Evolutionary conservation across 331 rosid species (phyloP).

Genomic region (Stylosanthes scabra): DNA sequence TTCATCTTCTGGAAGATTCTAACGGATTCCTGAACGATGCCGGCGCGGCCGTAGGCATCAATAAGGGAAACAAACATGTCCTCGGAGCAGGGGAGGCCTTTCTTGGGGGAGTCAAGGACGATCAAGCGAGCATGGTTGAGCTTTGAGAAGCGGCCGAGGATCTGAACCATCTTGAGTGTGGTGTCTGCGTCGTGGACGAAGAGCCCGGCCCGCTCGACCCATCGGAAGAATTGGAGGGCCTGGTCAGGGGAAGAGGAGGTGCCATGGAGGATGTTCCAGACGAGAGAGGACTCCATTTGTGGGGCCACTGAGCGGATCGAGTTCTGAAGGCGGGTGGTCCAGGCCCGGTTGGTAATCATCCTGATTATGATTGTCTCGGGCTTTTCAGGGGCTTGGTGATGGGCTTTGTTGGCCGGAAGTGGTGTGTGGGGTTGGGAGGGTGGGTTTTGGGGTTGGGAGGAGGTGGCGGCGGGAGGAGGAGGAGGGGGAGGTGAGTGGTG

Average conservation of each 20-base stretch:
- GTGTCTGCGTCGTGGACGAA: conserved; percentile 68
- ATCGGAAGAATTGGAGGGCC: conserved; percentile 79
- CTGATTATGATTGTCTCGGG: conserved; percentile 53
- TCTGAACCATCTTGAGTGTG: conserved; percentile 75
- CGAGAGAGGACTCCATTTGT: conserved; percentile 61
- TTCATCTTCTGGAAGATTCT: conserved; percentile 71
- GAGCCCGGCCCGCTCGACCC: conserved; percentile 77
- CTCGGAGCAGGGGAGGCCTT: conserved; percentile 57
- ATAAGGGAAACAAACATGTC: conserved; percentile 64
- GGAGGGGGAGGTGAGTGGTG: not conserved
- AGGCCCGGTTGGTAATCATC: conserved; percentile 79
- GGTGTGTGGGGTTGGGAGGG: not conserved
- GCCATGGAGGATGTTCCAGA: conserved; percentile 68
- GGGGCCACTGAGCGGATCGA: conserved; percentile 70
- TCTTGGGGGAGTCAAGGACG: conserved; percentile 57
- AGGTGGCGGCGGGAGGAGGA: not conserved
- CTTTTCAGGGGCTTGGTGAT: conserved; percentile 40
- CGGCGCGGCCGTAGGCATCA: conserved; percentile 71
- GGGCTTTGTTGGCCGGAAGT: conserved; percentile 39
- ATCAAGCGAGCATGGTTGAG: conserved; percentile 84
- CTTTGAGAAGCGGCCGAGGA: conserved; percentile 65
- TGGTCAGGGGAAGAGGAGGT: conserved; percentile 61
- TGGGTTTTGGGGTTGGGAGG: not conserved
- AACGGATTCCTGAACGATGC: conserved; percentile 83
- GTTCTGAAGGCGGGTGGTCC: conserved; percentile 88